Percentiles rank a stretch among this genome's conserved stretches.
These are phyloP conservation scores for Apiospora phragmitis DNA, from an alignment of 2,329 filamentous ascomycete genomes.

Conservation along the genomic window DNA sequence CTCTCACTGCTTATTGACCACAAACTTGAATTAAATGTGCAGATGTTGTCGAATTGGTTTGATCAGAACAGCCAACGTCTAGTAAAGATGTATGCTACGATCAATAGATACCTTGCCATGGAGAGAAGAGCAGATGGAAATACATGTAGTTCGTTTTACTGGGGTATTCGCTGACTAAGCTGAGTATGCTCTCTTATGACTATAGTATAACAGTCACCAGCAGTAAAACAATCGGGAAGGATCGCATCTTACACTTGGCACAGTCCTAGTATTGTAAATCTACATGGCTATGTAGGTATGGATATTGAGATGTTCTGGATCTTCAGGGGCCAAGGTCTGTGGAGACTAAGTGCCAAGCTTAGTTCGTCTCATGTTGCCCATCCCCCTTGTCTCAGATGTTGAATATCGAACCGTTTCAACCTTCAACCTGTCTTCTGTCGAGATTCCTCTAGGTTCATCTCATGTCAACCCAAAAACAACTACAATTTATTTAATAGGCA, in stretches of 20 bases:
- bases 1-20: background rate
- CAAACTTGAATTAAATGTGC: background rate
- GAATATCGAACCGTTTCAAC: background rate
- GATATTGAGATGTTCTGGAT: background rate
- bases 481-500: background rate
- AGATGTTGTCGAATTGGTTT: background rate
- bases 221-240: background rate
- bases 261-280: background rate
- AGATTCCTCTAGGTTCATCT: background rate
- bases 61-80: background rate
- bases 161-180: background rate
- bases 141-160: background rate
- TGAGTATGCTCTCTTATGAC: background rate
- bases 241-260: background rate
- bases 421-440: background rate
- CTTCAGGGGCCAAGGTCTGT: background rate
- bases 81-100: background rate
- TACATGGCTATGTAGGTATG: background rate
- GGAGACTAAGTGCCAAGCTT: background rate
- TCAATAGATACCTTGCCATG: background rate
- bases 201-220: background rate
- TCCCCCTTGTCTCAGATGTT: constrained; percentile 7
- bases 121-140: background rate
- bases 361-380: background rate
- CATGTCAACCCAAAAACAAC: background rate